Conservation (phyloP, 257 asterid genomes). For the Solanum infundibuliforme region DNA sequence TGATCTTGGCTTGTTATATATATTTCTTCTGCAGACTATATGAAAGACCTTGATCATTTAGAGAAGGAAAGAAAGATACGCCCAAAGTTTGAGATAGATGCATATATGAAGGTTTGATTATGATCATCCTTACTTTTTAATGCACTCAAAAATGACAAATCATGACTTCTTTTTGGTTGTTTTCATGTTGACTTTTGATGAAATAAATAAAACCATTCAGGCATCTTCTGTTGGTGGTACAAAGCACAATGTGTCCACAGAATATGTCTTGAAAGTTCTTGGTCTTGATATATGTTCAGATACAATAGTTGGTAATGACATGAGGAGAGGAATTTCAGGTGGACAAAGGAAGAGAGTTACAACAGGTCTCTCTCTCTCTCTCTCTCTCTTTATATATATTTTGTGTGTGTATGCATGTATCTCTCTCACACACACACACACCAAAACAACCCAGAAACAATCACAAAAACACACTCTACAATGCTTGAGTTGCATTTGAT, state of each 20-base stretch:
- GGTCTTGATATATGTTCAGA: slow-evolving; percentile 85
- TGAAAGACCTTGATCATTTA: slow-evolving; percentile 50
- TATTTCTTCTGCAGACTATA: slow-evolving; percentile 31
- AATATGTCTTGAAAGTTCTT: slow-evolving; percentile 74
- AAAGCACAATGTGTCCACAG: slow-evolving; percentile 71
- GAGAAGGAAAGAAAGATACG: slow-evolving; percentile 61
- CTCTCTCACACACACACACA: not conserved
- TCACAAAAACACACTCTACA: not conserved
- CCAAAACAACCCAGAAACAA: not conserved
- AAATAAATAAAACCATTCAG: slow-evolving; percentile 14
- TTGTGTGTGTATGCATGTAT: not conserved
- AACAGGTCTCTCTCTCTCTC: slow-evolving; percentile 31
- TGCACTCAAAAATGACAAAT: not conserved
- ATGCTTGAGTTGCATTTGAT: not conserved
- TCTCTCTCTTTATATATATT: not conserved
- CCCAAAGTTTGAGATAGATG: slow-evolving; percentile 74
- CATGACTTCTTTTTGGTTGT: not conserved
- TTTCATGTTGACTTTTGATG: not conserved
- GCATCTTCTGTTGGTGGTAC: slow-evolving; percentile 65
- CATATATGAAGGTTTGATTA: slow-evolving; percentile 66
- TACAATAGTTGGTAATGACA: slow-evolving; percentile 71
- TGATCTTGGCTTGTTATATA: not conserved
- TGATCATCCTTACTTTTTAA: not conserved
- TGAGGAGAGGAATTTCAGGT: slow-evolving; percentile 87
- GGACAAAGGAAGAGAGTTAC: slow-evolving; percentile 88